Conservation (phyloP, 441 rosid genomes). For the Adansonia gregorii region DNA sequence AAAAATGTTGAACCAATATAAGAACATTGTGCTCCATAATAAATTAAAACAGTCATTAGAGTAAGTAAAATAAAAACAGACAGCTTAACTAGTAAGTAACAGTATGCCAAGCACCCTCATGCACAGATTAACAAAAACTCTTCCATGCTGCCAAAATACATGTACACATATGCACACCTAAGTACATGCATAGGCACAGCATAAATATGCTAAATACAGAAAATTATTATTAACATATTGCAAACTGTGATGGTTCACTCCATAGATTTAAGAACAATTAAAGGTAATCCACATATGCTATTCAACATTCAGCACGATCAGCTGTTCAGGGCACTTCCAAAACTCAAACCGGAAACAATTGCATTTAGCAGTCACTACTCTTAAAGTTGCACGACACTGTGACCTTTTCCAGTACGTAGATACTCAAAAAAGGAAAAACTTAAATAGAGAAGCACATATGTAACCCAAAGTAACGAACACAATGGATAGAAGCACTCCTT, state of each 20-base stretch:
- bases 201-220: background rate
- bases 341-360: background rate
- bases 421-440: background rate
- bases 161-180: background rate
- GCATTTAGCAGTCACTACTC: background rate
- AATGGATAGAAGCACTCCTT: background rate
- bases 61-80: background rate
- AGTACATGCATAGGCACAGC: background rate
- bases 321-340: background rate
- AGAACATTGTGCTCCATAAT: background rate
- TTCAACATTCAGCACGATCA: background rate
- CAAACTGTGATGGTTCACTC: background rate
- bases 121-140: background rate
- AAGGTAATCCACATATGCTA: background rate
- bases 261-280: background rate
- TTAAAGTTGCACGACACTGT: background rate
- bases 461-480: background rate
- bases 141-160: constrained; percentile 1
- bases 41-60: background rate
- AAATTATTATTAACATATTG: background rate
- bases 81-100: background rate
- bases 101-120: background rate
- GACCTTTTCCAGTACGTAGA: background rate
- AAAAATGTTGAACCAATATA: background rate
- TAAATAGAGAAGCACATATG: background rate